These are phyloP conservation scores for Acidiella bohemica DNA, from an alignment of 495 filamentous ascomycete species.

Conservation along the genomic window DNA sequence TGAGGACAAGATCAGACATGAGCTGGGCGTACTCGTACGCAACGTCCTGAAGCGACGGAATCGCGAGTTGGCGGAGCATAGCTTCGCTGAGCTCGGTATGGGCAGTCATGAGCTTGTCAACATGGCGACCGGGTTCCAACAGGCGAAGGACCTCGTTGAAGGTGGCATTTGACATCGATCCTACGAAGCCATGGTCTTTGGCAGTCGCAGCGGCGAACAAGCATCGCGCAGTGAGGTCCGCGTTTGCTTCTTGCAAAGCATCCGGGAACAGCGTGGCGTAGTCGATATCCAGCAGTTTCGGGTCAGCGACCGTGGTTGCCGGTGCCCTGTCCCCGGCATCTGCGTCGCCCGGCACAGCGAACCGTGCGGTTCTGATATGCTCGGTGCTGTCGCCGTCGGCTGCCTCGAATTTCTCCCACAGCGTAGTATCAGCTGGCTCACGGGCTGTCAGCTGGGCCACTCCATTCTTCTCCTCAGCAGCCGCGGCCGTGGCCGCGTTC, in stretches of 20 bases:
- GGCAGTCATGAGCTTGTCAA: constrained; percentile 13
- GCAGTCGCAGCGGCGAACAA: constrained; percentile 4
- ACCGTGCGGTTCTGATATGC: too few relatives aligned
- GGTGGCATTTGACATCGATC: constrained; percentile 25
- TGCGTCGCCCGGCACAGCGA: too few relatives aligned
- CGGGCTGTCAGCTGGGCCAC: not conserved
- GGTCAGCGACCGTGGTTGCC: not conserved
- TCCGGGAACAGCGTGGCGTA: not conserved
- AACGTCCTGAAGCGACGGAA: constrained; percentile 22
- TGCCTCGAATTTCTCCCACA: constrained; percentile 9
- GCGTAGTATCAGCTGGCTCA: not conserved
- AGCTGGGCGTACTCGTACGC: constrained; percentile 32
- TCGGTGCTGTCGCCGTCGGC: not conserved
- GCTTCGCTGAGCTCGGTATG: constrained; percentile 22
- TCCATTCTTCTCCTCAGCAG: too few relatives aligned
- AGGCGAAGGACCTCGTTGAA: constrained; percentile 37
- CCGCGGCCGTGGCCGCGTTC: too few relatives aligned
- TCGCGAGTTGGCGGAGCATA: constrained; percentile 8
- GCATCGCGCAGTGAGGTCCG: constrained; percentile 10
- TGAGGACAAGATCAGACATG: constrained; percentile 29
- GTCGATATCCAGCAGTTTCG: constrained; percentile 8
- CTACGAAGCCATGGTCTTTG: constrained; percentile 19
- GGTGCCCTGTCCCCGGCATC: not conserved
- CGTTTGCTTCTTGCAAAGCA: not conserved
- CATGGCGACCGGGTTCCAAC: constrained; percentile 33